These are phyloP conservation scores for Xylaria digitata DNA, from an alignment of 2,329 filamentous ascomycete genomes.

Conservation along the genomic window DNA sequence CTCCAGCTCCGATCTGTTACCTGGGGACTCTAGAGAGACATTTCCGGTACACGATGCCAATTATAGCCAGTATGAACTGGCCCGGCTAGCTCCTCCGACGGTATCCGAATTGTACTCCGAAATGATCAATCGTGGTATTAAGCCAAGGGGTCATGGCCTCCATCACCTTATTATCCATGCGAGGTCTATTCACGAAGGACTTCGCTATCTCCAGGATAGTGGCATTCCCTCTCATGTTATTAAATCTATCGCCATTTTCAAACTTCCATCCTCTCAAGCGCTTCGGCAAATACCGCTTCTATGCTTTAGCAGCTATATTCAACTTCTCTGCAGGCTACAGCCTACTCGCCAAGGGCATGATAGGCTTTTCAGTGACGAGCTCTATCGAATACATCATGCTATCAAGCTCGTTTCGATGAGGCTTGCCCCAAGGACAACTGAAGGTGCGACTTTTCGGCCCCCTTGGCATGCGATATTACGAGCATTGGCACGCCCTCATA, in stretches of 20 bases:
- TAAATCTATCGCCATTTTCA: conserved; percentile 37
- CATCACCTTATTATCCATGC: conserved; percentile 67
- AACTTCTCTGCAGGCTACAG: conserved; percentile 60
- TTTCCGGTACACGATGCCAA: conserved; percentile 66
- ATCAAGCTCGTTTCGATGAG: conserved; percentile 50
- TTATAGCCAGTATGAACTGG: conserved; percentile 72
- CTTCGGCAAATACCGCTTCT: conserved; percentile 49
- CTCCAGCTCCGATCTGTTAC: conserved; percentile 52
- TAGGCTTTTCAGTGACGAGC: conserved; percentile 40
- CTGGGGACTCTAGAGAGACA: conserved; percentile 70
- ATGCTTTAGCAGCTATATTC: conserved; percentile 64
- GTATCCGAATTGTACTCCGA: conserved; percentile 67
- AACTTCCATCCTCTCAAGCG: conserved; percentile 38
- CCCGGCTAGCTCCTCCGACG: conserved; percentile 69
- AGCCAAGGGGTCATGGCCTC: conserved; percentile 63
- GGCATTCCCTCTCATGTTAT: conserved; percentile 43
- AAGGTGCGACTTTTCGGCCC: conserved; percentile 51
- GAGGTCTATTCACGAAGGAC: conserved; percentile 57
- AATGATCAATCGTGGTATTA: conserved; percentile 65
- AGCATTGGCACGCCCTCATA: conserved; percentile 52
- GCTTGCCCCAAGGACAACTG: conserved; percentile 42
- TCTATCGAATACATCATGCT: conserved; percentile 50
- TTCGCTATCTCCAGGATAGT: conserved; percentile 63
- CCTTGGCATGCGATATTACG: conserved; percentile 58
- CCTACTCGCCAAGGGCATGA: conserved; percentile 43